These are phyloP conservation scores for Salisapilia sapeloensis DNA, from an alignment of 352 stramenopile species.

Conservation along the genomic window DNA sequence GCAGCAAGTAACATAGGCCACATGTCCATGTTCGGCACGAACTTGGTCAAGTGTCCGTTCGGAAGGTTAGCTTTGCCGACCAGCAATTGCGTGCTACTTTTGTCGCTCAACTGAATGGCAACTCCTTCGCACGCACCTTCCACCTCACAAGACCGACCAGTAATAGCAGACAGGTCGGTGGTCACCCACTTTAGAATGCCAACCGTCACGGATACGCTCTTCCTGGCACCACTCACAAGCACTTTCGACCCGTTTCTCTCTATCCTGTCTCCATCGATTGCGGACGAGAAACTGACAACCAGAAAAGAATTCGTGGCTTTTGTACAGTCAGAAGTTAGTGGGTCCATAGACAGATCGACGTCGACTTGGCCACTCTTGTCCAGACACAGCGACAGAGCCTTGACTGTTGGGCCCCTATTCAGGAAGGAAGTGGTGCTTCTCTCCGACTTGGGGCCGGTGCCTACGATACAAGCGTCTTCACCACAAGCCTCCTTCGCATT, in stretches of 20 bases:
- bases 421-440: too few relatives aligned
- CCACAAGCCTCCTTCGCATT: slow-evolving; percentile 42
- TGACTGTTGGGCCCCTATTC: too few relatives aligned
- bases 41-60: slow-evolving; percentile 11
- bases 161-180: slow-evolving; percentile 12
- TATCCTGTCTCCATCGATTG: too few relatives aligned
- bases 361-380: too few relatives aligned
- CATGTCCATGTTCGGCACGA: slow-evolving; percentile 8
- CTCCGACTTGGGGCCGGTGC: too few relatives aligned
- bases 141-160: slow-evolving; percentile 5
- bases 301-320: too few relatives aligned
- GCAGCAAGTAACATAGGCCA: slow-evolving; percentile 20
- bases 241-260: too few relatives aligned
- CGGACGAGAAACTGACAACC: too few relatives aligned
- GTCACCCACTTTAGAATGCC: slow-evolving; percentile 19
- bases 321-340: too few relatives aligned
- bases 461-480: slow-evolving; percentile 20
- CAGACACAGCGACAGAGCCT: too few relatives aligned
- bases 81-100: slow-evolving; percentile 7
- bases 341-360: too few relatives aligned
- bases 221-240: too few relatives aligned
- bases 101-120: slow-evolving; percentile 5
- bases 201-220: slow-evolving; percentile 29
- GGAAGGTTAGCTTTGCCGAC: slow-evolving; percentile 13
- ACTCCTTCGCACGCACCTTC: slow-evolving; percentile 14